Base-by-base conservation (phyloP, 2,329 filamentous ascomycete genomes). In the Penicillium sp. region DNA sequence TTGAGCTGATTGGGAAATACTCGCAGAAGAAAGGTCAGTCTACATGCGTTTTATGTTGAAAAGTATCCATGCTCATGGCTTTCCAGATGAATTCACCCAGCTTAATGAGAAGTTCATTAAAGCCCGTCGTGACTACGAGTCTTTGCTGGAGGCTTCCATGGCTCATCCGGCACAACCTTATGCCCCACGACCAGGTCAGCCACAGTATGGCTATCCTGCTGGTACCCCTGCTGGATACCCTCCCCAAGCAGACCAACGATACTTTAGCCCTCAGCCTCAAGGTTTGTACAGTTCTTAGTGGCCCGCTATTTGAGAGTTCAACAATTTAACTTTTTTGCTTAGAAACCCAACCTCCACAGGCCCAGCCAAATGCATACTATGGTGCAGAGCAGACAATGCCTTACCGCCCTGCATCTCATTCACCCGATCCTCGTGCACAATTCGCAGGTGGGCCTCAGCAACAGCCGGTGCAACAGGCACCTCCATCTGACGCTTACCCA, bases 51-150 rank as follows among this genome's bases (percentile, higher is more conserved):
- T 2, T 57, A 27, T 19, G 14, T 31, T n/a, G 19, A 48, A 10
- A 3, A 21, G 13, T 26, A n/a, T 21, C 47, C 21, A 48, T 14
- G 42, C 65, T 71, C 14, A 70, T 55, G 33, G 16, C 3, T 44
- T 19, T 46, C 10, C 63, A 96, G 95, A 99, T 76, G 95, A 99
- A 74, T 98, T 99, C 71, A 97, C 95, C 2, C 93, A 98, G 73
- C 81, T 99, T 61, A 99, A 99, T 70, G 95, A 99, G 76, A 98
- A 98, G 78, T 99, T 99, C 76, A 98, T 99, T 82, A 99, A 99
- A 77, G 95, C 95, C 46, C 88, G 95, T 63, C 86, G 93, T 68
- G 95, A 99, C 76, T 99, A 99, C 73, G 95, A 99, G 77, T 88
- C 90, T 29, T 83, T 99, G n/a, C 81, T 99, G 21, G 95, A 99